A percentile compares a stretch with the other conserved stretches of the same genome.
These are phyloP conservation scores for Selenicereus undatus DNA, from an alignment of 148 eudicot species.

Conservation along the genomic window DNA sequence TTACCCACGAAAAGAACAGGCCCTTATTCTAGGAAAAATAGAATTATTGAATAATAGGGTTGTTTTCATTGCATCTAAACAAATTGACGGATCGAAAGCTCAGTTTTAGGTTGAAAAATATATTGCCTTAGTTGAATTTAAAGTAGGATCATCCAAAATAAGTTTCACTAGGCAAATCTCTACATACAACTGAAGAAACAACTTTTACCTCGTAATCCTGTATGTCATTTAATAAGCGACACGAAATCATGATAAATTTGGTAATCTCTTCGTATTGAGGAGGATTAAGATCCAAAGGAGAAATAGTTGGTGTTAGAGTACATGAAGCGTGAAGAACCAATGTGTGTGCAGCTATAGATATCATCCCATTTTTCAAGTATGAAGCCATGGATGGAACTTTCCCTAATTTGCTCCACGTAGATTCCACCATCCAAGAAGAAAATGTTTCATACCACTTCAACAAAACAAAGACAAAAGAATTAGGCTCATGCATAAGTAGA, in stretches of 20 bases:
- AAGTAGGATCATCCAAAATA: too few relatives aligned
- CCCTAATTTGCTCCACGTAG: conserved; percentile 37
- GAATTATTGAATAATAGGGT: too few relatives aligned
- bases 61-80: too few relatives aligned
- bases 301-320: conserved; percentile 15
- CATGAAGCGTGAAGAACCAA: conserved; percentile 31
- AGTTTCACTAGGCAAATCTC: too few relatives aligned
- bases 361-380: conserved; percentile 36
- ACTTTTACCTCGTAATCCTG: conserved; percentile 44
- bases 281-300: conserved; percentile 18
- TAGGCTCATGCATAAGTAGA: neutral
- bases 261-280: conserved; percentile 25
- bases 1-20: too few relatives aligned
- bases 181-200: neutral
- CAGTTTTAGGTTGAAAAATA: too few relatives aligned
- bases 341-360: conserved; percentile 32
- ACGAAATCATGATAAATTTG: conserved; percentile 32
- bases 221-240: conserved; percentile 42
- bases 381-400: conserved; percentile 34
- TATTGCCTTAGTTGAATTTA: too few relatives aligned
- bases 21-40: too few relatives aligned
- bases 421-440: conserved; percentile 39
- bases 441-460: conserved; percentile 42
- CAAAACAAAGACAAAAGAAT: neutral
- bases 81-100: too few relatives aligned